Conservation (phyloP, 2,329 filamentous ascomycete species). For the Diplodia scrobiculata region DNA sequence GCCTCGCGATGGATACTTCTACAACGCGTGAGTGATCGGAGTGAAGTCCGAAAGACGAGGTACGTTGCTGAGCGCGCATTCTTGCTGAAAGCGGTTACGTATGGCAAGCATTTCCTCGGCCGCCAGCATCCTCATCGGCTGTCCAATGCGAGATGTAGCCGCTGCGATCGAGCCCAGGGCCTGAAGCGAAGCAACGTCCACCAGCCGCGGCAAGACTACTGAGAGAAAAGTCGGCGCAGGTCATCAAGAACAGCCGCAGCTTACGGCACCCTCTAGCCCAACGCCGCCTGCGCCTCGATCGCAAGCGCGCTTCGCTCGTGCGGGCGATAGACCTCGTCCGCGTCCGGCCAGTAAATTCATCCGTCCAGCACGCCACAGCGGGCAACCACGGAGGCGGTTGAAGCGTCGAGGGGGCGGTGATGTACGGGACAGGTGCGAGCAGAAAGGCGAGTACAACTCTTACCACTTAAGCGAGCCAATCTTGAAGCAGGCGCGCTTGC, state of each 20-base stretch:
- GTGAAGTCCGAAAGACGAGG: not conserved
- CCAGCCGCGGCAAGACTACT: too few relatives aligned
- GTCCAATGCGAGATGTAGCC: not conserved
- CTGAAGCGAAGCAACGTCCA: not conserved
- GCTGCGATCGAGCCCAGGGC: not conserved
- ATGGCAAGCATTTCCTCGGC: not conserved
- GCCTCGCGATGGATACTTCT: not conserved
- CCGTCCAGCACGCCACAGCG: not conserved
- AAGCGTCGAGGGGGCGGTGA: not conserved
- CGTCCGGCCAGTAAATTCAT: too few relatives aligned
- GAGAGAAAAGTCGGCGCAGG: not conserved
- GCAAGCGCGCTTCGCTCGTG: not conserved
- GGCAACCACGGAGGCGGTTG: not conserved
- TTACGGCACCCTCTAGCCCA: constrained; percentile 1
- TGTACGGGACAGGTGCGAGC: too few relatives aligned
- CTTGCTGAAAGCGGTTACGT: not conserved
- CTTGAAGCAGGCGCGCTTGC: not conserved
- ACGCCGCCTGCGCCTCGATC: not conserved
- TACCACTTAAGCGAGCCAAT: not conserved
- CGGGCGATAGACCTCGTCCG: not conserved
- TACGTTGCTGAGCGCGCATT: not conserved
- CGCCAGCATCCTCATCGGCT: not conserved
- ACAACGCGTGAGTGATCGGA: not conserved
- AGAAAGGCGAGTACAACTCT: too few relatives aligned
- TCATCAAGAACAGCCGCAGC: not conserved